phyloP scores from a whole-genome alignment of 441 rosid genomes.

The Populus hybrid region DNA sequence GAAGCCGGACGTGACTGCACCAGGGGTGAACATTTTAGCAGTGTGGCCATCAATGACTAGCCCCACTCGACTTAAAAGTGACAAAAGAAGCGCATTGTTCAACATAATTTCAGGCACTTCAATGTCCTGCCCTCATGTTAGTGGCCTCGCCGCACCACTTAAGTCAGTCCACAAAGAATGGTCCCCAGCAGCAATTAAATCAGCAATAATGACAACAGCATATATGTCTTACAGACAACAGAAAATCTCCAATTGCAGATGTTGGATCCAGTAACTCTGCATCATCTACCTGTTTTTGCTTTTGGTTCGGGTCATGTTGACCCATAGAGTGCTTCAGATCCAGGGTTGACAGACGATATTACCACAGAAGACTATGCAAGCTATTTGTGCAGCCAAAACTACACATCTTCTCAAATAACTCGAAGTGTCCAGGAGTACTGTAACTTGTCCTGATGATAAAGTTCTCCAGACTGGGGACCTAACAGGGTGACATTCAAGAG shows the following conservation, averaged over 20 bases:
- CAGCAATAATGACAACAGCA: no score
- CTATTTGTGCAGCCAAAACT: conserved; percentile 48
- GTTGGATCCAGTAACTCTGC: conserved; percentile 68
- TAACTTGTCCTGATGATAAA: conserved; percentile 35
- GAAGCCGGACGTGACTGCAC: no score
- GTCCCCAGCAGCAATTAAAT: no score
- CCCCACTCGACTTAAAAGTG: no score
- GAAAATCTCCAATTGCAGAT: conserved; percentile 50
- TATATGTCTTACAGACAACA: conserved; percentile 44
- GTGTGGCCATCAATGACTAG: no score
- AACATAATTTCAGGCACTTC: no score
- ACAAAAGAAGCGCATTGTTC: no score
- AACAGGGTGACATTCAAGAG: not conserved
- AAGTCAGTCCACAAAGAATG: no score
- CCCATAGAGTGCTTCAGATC: conserved; percentile 71
- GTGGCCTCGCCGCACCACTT: no score
- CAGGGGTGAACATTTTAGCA: no score
- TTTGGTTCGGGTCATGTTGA: conserved; percentile 80
- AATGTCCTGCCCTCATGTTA: no score
- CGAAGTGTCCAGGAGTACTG: conserved; percentile 22
- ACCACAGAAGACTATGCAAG: conserved; percentile 33
- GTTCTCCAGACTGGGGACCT: conserved; percentile 34
- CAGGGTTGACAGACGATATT: conserved; percentile 59
- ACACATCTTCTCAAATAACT: conserved; percentile 35
- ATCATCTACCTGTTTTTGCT: conserved; percentile 50